These are phyloP conservation scores for Solanum boliviense DNA, from an alignment of 257 asterid species.

Conservation along the genomic window DNA sequence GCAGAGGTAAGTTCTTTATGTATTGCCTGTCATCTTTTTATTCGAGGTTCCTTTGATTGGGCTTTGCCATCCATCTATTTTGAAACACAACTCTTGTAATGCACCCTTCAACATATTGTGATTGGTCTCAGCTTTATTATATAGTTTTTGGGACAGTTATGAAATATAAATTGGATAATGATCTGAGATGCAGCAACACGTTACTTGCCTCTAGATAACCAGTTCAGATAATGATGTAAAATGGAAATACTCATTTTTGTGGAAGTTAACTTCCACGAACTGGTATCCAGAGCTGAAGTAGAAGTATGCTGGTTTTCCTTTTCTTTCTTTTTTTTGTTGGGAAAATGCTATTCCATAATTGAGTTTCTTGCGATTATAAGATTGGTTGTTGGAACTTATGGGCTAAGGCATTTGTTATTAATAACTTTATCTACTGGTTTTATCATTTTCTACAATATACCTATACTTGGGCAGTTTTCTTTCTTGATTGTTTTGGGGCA, in stretches of 20 bases:
- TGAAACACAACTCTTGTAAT: not conserved
- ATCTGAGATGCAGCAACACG: not conserved
- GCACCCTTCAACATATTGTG: not conserved
- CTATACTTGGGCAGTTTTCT: not conserved
- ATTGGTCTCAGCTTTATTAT: not conserved
- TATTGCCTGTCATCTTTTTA: not conserved
- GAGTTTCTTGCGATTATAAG: not conserved
- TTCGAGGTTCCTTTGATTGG: not conserved
- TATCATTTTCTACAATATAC: not conserved
- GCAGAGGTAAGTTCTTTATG: constrained; percentile 48
- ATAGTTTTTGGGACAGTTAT: not conserved
- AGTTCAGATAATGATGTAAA: not conserved
- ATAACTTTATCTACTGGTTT: not conserved
- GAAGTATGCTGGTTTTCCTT: not conserved
- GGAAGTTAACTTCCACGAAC: not conserved
- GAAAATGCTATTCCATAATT: not conserved
- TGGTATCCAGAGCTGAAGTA: not conserved
- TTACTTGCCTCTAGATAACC: not conserved
- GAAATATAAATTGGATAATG: not conserved
- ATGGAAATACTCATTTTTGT: not conserved
- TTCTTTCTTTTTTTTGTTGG: not conserved
- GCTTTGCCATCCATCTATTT: not conserved
- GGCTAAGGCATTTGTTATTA: not conserved
- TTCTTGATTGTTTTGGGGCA: not conserved
- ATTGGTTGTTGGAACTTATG: not conserved